Conservation (phyloP, 768 basidiomycete genomes). For the Dioszegia aurantiaca region DNA sequence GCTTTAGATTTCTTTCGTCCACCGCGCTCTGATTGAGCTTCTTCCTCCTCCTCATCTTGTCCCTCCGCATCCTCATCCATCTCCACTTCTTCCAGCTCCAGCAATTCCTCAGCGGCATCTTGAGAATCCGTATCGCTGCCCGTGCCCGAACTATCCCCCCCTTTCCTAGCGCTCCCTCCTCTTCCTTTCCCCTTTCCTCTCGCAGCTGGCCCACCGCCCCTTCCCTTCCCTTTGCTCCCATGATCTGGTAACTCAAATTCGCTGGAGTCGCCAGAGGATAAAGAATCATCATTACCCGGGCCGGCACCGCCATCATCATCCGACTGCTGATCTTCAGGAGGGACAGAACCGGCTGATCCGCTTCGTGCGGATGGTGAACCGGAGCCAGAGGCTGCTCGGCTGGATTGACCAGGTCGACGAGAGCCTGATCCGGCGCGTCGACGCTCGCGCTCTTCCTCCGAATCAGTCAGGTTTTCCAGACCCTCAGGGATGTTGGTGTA, state of each 20-base stretch:
- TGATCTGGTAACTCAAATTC: slow-evolving; percentile 17
- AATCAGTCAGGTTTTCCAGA: slow-evolving; percentile 19
- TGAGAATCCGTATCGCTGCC: not conserved
- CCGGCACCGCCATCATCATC: too few species aligned
- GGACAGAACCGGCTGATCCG: too few species aligned
- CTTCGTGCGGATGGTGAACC: too few species aligned
- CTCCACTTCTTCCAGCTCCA: slow-evolving; percentile 18
- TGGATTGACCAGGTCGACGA: too few species aligned
- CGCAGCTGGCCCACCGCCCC: slow-evolving; percentile 9
- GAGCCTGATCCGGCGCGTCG: too few species aligned
- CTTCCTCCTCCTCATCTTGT: slow-evolving; percentile 18
- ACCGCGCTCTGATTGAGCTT: not conserved
- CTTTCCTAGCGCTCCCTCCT: slow-evolving; percentile 7
- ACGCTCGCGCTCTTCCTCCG: not conserved
- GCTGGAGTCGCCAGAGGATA: slow-evolving; percentile 23
- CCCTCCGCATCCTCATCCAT: slow-evolving; percentile 16
- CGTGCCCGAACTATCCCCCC: not conserved
- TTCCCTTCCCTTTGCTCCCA: slow-evolving; percentile 5
- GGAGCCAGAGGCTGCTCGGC: too few species aligned
- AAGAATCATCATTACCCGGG: not conserved
- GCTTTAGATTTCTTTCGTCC: not conserved
- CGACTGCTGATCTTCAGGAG: too few species aligned
- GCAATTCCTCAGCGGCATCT: slow-evolving; percentile 11
- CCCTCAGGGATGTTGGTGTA: slow-evolving; percentile 19
- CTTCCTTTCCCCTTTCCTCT: not conserved